Evolutionary conservation across 805 yeast species (phyloP), one percentile per base, ranked within the genome.

Genomic region (Kluyveromyces starmeri): DNA sequence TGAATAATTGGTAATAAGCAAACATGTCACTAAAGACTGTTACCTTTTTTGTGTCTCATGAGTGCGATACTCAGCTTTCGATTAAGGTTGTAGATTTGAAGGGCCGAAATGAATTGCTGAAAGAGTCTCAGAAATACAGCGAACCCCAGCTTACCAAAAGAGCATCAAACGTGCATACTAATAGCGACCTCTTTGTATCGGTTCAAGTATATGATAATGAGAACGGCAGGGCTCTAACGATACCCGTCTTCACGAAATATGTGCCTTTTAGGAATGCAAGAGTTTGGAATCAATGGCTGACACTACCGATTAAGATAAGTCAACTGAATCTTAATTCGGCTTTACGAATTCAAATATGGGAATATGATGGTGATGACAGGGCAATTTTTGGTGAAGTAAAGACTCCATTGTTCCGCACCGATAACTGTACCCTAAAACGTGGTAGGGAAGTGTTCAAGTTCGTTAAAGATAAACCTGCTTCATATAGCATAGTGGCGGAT

Each of bases 251-350:
- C 6, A 68, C 78, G 0, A 56, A 71, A 2, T 71, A 71, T 42
- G 65, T 65, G 20, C 64, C 73, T 2, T 69, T 71, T 42, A 62
- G 64, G 38, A 48, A 45, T 20, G 37, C 57, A 20, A 70, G 70
- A 49, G 70, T 53, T 31, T 84, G 92, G 88, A 71, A 79, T 45
- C 74, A 75, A 40, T 79, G 85, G 81, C 56, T 84, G 14, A 68
- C 71, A 29, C 55, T 92, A 30, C 89, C 96, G 1, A 69, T 88
- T 2, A 65, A 68, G 35, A 74, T 82, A 43, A 70, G 71, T 35
- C 92, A 85, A 48, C 54, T 89, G n/a, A 78, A 83, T 2, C 51
- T 75, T 23, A 70, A 72, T 26, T 58, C 92, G 4, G 69, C 65
- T 41, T 53, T 88, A 12, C 69, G 70, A 35, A 63, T 92, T 16